Conservation (phyloP, 2,329 filamentous ascomycete genomes). For the Leptographium procerum region DNA sequence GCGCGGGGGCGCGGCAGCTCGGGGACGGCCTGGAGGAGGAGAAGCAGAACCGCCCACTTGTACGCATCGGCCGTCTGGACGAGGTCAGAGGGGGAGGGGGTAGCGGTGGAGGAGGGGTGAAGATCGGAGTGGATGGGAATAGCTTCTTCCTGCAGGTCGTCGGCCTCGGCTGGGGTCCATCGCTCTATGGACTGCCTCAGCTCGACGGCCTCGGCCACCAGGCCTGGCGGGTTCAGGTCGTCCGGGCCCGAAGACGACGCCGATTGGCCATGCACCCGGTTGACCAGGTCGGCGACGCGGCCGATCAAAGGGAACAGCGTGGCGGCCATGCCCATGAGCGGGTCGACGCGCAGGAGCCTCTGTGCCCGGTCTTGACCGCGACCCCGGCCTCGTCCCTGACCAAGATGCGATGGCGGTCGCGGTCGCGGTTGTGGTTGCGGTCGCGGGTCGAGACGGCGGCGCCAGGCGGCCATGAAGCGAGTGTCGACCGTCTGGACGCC, state of each 20-base stretch:
- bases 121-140: no score
- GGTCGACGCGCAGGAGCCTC: neutral
- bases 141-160: no score
- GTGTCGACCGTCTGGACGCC: neutral
- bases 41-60: slow-evolving; percentile 2
- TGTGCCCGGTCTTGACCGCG: neutral
- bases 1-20: neutral
- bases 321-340: slow-evolving; percentile 1
- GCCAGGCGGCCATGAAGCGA: neutral
- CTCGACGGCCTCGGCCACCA: slow-evolving; percentile 3
- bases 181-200: neutral
- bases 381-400: no score
- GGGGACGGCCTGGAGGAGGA: slow-evolving; percentile 3
- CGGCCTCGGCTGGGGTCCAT: neutral
- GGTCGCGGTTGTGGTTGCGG: no score
- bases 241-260: neutral
- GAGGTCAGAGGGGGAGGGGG: neutral
- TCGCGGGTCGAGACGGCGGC: neutral
- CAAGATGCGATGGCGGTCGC: no score
- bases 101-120: no score
- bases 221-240: neutral
- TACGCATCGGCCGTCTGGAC: slow-evolving; percentile 4
- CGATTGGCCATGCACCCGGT: neutral
- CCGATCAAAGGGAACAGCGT: slow-evolving; percentile 3
- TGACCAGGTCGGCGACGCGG: slow-evolving; percentile 3